phyloP scores from a whole-genome alignment of 192 early-diverging fungal species.

The Podila minutissima region DNA sequence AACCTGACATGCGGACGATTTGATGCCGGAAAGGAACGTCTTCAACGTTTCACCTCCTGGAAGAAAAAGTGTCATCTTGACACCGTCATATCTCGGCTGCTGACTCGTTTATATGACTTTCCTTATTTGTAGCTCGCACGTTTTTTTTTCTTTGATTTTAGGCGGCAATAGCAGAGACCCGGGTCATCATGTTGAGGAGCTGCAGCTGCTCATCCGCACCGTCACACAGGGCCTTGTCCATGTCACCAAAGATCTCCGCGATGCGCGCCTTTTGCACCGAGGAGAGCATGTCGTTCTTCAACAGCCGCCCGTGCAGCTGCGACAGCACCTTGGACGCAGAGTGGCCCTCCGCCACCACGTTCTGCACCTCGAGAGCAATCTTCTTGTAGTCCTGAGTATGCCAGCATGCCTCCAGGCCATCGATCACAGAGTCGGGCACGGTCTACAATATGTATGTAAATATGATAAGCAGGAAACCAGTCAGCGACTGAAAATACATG shows the following conservation, averaged over 20 bases:
- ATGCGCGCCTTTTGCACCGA: slow-evolving; percentile 81
- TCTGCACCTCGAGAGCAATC: slow-evolving; percentile 63
- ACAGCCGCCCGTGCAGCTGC: slow-evolving; percentile 77
- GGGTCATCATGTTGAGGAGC: slow-evolving; percentile 73
- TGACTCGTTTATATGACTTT: too few species aligned
- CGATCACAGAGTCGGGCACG: slow-evolving; percentile 73
- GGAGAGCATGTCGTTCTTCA: slow-evolving; percentile 68
- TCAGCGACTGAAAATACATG: not conserved
- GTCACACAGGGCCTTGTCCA: slow-evolving; percentile 81
- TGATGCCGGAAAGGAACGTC: too few species aligned
- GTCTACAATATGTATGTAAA: slow-evolving; percentile 42
- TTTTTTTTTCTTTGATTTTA: not conserved
- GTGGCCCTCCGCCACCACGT: slow-evolving; percentile 75
- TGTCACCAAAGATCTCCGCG: slow-evolving; percentile 67
- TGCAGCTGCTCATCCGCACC: slow-evolving; percentile 94
- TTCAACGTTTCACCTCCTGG: too few species aligned
- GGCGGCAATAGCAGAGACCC: slow-evolving; percentile 50
- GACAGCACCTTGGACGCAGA: slow-evolving; percentile 77
- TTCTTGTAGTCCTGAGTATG: slow-evolving; percentile 51
- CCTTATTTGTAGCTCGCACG: too few species aligned
- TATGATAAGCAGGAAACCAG: too few species aligned
- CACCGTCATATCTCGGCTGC: too few species aligned
- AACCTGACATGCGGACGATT: too few species aligned
- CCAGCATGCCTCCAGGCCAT: slow-evolving; percentile 68
- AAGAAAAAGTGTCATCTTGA: too few species aligned